Percentiles rank a stretch among this genome's conserved stretches.
These are phyloP conservation scores for Eimeria sp. DNA, from an alignment of 169 alveolate genomes.

Conservation along the genomic window DNA sequence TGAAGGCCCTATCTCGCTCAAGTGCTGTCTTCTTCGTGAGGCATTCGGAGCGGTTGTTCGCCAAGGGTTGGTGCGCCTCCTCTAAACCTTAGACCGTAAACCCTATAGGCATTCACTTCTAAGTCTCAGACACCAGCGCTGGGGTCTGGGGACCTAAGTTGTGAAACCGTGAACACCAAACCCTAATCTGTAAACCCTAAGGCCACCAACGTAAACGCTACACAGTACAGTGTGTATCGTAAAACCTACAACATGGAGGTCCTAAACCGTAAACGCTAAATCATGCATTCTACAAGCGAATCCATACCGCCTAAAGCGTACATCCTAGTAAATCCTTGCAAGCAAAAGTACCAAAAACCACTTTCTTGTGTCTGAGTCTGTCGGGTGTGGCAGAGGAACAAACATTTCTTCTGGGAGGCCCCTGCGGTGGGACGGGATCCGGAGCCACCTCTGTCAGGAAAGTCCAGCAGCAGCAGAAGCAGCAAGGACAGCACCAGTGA, in stretches of 20 bases:
- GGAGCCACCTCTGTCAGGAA: neutral
- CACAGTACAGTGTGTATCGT: neutral
- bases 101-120: neutral
- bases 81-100: neutral
- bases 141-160: no score
- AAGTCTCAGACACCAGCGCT: no score
- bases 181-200: neutral
- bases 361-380: neutral
- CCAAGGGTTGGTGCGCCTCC: constrained; percentile 23
- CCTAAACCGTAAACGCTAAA: neutral
- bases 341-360: neutral
- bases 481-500: constrained; percentile 11
- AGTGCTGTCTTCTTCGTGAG: constrained; percentile 46
- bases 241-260: neutral
- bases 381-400: constrained; percentile 7
- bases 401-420: constrained; percentile 68
- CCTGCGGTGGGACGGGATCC: neutral
- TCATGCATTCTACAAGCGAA: no score
- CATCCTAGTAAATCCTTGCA: no score
- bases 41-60: constrained; percentile 20
- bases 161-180: neutral
- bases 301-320: no score
- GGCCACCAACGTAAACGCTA: neutral
- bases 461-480: constrained; percentile 60
- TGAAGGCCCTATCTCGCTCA: constrained; percentile 28